Evolutionary conservation across 1,284 basidiomycete genomes (phyloP), one percentile per base, ranked within the genome.

Genomic region (Laetiporus sulphureus): DNA sequence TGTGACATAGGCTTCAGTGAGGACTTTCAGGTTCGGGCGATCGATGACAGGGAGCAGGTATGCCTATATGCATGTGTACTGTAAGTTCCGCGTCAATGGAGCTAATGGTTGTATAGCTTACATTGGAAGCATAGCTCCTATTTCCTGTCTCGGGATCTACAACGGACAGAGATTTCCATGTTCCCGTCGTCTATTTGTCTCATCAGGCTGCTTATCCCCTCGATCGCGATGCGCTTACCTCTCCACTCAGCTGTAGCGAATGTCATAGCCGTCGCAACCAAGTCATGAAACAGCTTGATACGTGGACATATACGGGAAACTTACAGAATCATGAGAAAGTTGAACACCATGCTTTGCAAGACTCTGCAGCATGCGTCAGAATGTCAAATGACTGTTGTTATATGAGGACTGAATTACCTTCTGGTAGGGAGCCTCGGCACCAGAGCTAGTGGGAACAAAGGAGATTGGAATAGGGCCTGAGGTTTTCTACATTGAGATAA

Each of bases 251-350:
- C 55, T 56, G 23, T 33, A 19, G 19, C 5, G 10, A 13, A 19
- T 6, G 12, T n/a, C n/a, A n/a, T n/a, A n/a, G n/a, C n/a, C n/a
- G n/a, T n/a, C n/a, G n/a, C n/a, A n/a, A n/a, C n/a, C n/a, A n/a
- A n/a, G n/a, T n/a, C n/a, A n/a, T n/a, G n/a, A n/a, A n/a, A n/a
- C n/a, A n/a, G n/a, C n/a, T n/a, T n/a, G n/a, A n/a, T n/a, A n/a
- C n/a, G n/a, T n/a, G n/a, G n/a, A n/a, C n/a, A n/a, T n/a, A n/a
- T n/a, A n/a, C n/a, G n/a, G n/a, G n/a, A n/a, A 2, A 42, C 50
- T 29, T 33, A 55, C 54, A 2, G 45, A 40, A 32, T 55, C 52
- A 5, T 46, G 46, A 10, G 46, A 25, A 2, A 41, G 37, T 13
- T 37, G 32, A 16, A 55, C 45, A 1, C 54, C 54, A 18, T 31